phyloP scores from a whole-genome alignment of 116 monocot species.

The Dioscorea cayenensis region DNA sequence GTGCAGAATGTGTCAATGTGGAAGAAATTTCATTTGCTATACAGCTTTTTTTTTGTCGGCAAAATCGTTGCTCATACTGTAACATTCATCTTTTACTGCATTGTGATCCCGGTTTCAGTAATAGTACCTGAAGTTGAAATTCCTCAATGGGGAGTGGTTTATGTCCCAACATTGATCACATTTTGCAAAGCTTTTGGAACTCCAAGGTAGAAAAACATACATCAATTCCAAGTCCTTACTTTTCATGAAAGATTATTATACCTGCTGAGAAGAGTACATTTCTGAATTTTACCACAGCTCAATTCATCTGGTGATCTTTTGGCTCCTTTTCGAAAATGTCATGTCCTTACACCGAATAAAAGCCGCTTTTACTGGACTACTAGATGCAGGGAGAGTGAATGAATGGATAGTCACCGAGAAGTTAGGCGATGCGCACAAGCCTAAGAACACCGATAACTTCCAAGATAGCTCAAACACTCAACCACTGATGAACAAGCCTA shows the following conservation, averaged over 20 bases:
- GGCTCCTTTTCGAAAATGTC: constrained; percentile 29
- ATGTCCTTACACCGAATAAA: constrained; percentile 25
- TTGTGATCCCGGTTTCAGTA: constrained; percentile 27
- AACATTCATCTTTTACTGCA: constrained; percentile 34
- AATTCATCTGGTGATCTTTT: constrained; percentile 18
- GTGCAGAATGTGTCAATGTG: constrained; percentile 32
- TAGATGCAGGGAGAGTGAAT: constrained; percentile 25
- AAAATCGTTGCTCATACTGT: constrained; percentile 29
- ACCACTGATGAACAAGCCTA: constrained; percentile 3
- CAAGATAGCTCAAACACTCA: background rate
- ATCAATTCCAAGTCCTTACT: no score
- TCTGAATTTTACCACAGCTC: constrained; percentile 7
- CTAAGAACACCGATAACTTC: background rate
- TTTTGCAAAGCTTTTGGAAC: constrained; percentile 30
- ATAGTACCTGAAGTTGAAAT: constrained; percentile 35
- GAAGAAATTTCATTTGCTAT: constrained; percentile 34
- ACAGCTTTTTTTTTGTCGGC: constrained; percentile 38
- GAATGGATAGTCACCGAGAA: constrained; percentile 47
- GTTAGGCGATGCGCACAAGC: constrained; percentile 19
- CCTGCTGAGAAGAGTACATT: background rate
- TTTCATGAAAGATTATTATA: no score
- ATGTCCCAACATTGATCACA: constrained; percentile 26
- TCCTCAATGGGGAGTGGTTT: constrained; percentile 31
- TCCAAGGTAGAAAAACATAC: constrained; percentile 14
- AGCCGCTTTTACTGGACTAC: constrained; percentile 14